Base-by-base conservation (phyloP, 768 basidiomycete genomes). In the Kondoa subrosea region DNA sequence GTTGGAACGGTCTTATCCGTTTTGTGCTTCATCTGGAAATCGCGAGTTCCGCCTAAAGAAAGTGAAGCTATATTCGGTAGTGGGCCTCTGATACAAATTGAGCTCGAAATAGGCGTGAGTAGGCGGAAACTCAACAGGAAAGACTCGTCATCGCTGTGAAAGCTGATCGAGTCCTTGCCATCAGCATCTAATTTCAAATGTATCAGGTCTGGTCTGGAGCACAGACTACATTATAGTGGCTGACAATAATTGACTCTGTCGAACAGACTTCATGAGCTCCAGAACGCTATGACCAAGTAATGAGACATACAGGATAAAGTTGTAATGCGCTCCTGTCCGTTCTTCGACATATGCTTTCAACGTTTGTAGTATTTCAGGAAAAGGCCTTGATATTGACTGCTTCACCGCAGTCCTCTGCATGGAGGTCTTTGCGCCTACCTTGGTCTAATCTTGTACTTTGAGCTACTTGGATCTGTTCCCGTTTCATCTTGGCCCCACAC, bases 61-160 rank as follows among this genome's bases (percentile, higher is more conserved):
- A 78, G 68, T 31, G 72, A 73, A n/a, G 77, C 77, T 58, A 78
- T 78, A n/a, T 72, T 72, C 0, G 77, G 77, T 30, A 77, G 74
- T 0, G 72, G 70, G 32, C 76, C 77, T 21, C 77, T 71, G 68
- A 77, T 76, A 33, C 64, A 59, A 30, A 31, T 27, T 25, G 56
- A 29, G 21, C 33, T n/a, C 33, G 16, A 3, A 59, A 25, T 25
- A 8, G 58, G 14, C 25, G 58, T 27, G 14, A 59, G 14, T 25
- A 59, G 4, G 14, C 12, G 58, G 58, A 25, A 59, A 25, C 4
- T 25, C 25, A 25, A 59, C 25, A 59, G 58, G 30, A 59, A 31
- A 25, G 73, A 72, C 65, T 76, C 75, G 31, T 73, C 75, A 67
- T 77, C 75, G 12, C 72, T 74, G 64, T 77, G 76, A 63, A 74